Evolutionary conservation across 768 basidiomycete species (phyloP), one percentile per base, ranked within the genome.

Genomic region (Russula sp.): DNA sequence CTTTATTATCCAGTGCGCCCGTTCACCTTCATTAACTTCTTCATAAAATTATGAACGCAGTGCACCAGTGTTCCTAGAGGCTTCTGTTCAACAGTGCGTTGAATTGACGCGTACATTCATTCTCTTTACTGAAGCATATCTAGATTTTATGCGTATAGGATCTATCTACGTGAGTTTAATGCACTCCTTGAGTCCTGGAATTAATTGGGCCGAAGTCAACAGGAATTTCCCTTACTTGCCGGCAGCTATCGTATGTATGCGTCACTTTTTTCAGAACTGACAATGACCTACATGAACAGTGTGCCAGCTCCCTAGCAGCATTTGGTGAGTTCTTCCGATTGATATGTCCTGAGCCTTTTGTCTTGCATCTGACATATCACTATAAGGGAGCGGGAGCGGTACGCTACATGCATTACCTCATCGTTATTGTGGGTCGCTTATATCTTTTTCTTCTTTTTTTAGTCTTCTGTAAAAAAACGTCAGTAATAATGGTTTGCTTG

Each of bases 101-200:
- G 16, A 49, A 37, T 49, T 2, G 2, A n/a, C 16, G 16, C 20
- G 3, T 49, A 31, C 32, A 18, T 4, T 11, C 1, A 16, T 18
- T 27, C 27, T 27, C 3, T 32, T 35, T 18, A 18, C 14, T 22
- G 35, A 47, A 49, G 27, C 9, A 7, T n/a, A 10, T 20, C 1
- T 49, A 57, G 57, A 10, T 57, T 39, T 20, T 57, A 57, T 8
- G 57, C 57, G 9, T 49, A 39, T 22, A 48, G 47, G 57, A 49
- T 49, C 22, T 49, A 48, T 49, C 44, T 20, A 22, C n/a, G 57
- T 57, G 20, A 27, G 44, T 37, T 27, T 7, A 39, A 7, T 16
- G 14, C 6, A 11, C 3, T 18, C 16, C 13, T 16, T 37, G 45
- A 18, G 6, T 35, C 0, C 9, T 22, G 4, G 7, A 39, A 45